phyloP scores from a whole-genome alignment of 2,329 filamentous ascomycete species.

The Pyricularia sp. region DNA sequence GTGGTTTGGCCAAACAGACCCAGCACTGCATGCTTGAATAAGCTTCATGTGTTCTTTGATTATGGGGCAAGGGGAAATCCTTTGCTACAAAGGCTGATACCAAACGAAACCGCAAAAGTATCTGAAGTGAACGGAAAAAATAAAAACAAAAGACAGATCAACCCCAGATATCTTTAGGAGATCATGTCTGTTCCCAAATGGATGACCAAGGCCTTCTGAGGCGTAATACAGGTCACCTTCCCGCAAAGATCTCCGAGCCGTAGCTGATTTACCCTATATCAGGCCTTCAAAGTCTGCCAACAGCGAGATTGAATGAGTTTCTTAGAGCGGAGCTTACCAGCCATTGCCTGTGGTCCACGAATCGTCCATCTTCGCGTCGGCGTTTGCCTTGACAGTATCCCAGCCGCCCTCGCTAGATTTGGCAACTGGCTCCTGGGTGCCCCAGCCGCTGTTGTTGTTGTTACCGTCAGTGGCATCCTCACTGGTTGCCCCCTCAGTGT shows the following conservation, averaged over 20 bases:
- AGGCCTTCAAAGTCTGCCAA: neutral
- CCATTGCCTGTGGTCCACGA: neutral
- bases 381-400: neutral
- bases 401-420: neutral
- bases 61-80: neutral
- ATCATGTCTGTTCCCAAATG: neutral
- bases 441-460: neutral
- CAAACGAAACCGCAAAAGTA: neutral
- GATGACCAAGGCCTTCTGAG: neutral
- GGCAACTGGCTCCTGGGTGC: neutral
- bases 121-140: neutral
- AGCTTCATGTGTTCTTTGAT: neutral
- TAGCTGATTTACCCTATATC: neutral
- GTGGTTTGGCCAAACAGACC: neutral
- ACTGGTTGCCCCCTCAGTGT: neutral
- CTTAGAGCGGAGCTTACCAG: neutral
- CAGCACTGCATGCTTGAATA: neutral
- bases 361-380: neutral
- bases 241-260: neutral
- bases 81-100: neutral
- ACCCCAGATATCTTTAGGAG: neutral
- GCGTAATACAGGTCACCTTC: neutral
- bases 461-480: neutral
- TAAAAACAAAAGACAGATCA: neutral
- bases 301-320: neutral